Evolutionary conservation across 2,329 filamentous ascomycete genomes (phyloP), one percentile per base, ranked within the genome.

Genomic region (Venturia pyrina): DNA sequence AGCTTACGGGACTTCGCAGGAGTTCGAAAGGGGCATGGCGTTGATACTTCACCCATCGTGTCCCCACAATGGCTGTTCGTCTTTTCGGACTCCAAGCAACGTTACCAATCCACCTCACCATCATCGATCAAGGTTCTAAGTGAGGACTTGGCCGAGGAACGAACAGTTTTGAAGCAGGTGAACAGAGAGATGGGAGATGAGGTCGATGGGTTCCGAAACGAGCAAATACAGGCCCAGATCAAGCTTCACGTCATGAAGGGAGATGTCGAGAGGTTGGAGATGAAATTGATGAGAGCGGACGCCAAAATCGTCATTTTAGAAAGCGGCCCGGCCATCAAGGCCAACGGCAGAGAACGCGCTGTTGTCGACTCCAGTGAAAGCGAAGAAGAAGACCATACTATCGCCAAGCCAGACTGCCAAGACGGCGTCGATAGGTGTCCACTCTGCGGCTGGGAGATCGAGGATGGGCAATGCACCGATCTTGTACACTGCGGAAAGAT

Each of bases 361-460:
- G 17, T 5, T 13, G 10, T 3, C 3, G 41, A 44, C 15, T 44
- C 41, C 41, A 44, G 41, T 11, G 41, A 44, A 3, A 44, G 41
- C 10, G 34, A 37, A 10, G 34, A 37, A 5, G 17, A 44, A 5
- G 41, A 44, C 41, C 11, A 44, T 44, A 11, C 4, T 11, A 44
- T 4, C 11, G 41, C 83, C 13, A 77, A 86, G 43, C 76, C 79
- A 59, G 85, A 88, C 69, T 76, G 81, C 44, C 80, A 81, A 71
- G 87, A 89, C 72, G 82, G 83, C 40, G 81, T 89, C 21, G 76
- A 83, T 65, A 81, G 87, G 69, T 90, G 87, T 72, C 86, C 86
- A 1, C 68, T 76, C 2, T 90, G 87, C 74, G 75, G 80, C 11
- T 84, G 83, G 80, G 87, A 89, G 73, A 77, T 89, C 57, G 84